These are phyloP conservation scores for peach (Prunus persica) DNA, from an alignment of 306 rosid genomes.

Conservation along the genomic window Prunus_persica_NCBIv2 NC_034009.1:43282001-43282500, in stretches of 20 bases:
- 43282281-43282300: background rate
- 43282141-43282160: background rate
- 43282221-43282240: background rate
- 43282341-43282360: slow-evolving; percentile 1
- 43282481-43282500: background rate
- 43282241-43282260: background rate
- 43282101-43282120: background rate
- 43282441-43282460: background rate
- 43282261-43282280: background rate
- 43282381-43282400: background rate
- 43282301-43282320: background rate
- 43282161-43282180: slow-evolving; percentile 3
- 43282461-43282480: background rate
- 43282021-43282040: slow-evolving; percentile 27
- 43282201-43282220: background rate
- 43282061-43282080: slow-evolving; percentile 8
- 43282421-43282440: slow-evolving; percentile 11
- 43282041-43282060: background rate
- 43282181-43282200: background rate
- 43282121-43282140: background rate
- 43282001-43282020: slow-evolving; percentile 42
- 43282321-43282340: slow-evolving; percentile 6
- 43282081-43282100: slow-evolving; percentile 6
- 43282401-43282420: background rate
- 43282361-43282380: background rate